Conservation (phyloP, 202 grass and related monocot species). For the Setaria viridis region DNA sequence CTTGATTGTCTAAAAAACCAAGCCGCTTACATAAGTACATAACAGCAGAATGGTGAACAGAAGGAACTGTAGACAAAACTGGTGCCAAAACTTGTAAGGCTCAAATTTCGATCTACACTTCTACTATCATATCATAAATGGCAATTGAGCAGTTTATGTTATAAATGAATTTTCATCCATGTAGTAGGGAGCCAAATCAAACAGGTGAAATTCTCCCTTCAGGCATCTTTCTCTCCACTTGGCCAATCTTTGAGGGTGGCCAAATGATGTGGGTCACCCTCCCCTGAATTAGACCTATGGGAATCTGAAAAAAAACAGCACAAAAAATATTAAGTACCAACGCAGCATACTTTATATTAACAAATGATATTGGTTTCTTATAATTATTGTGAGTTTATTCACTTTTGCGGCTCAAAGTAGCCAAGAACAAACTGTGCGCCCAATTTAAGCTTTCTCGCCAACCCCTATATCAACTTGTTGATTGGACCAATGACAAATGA, state of each 20-base stretch:
- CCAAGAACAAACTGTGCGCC: background rate
- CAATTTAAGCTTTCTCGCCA: background rate
- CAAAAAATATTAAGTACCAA: background rate
- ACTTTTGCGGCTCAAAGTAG: background rate
- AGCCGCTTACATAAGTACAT: constrained; percentile 16
- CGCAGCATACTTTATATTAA: constrained; percentile 11
- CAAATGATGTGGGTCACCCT: constrained; percentile 68
- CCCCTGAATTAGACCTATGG: constrained; percentile 62
- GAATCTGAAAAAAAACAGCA: constrained; percentile 55
- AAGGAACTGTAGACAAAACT: background rate
- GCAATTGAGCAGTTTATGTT: background rate
- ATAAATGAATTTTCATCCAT: background rate
- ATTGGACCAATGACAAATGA: background rate
- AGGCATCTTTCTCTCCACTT: constrained; percentile 53
- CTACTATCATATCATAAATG: background rate
- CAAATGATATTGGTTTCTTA: constrained; percentile 14
- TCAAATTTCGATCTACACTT: constrained; percentile 1
- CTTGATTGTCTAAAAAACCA: background rate
- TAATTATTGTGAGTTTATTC: background rate
- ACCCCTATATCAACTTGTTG: background rate
- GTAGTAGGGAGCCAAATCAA: constrained; percentile 32
- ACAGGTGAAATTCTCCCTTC: constrained; percentile 46
- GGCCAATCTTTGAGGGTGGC: constrained; percentile 62
- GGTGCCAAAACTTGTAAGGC: background rate
- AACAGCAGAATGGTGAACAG: background rate